Evolutionary conservation across 441 rosid species (phyloP).

Genomic region (Gossypium gossypioides): DNA sequence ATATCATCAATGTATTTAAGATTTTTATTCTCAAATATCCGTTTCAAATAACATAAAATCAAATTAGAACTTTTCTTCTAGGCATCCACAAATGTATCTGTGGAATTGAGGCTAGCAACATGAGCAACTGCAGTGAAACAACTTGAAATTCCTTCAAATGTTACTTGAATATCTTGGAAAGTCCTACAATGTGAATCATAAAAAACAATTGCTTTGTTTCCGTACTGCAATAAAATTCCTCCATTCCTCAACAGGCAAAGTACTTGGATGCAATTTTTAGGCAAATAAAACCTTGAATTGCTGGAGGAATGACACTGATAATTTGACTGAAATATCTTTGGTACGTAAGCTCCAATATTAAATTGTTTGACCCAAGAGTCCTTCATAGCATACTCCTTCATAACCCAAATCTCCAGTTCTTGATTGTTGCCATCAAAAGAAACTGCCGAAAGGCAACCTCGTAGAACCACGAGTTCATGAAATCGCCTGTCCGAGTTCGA

Average conservation of each 20-base stretch:
- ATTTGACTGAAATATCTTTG: constrained; percentile 46
- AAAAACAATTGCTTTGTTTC: constrained; percentile 41
- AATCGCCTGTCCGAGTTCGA: constrained; percentile 22
- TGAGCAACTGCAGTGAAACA: constrained; percentile 60
- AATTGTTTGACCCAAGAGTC: constrained; percentile 64
- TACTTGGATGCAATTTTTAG: constrained; percentile 36
- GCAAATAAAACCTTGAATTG: background rate
- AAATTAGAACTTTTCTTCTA: background rate
- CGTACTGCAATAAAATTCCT: constrained; percentile 56
- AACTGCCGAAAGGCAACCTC: constrained; percentile 53
- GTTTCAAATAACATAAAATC: background rate
- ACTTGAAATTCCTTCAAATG: constrained; percentile 45
- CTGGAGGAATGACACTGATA: constrained; percentile 31
- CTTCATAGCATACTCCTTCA: constrained; percentile 57
- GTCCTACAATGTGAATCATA: constrained; percentile 42
- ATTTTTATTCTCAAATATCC: background rate
- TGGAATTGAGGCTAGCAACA: constrained; percentile 56
- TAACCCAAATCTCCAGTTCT: constrained; percentile 69
- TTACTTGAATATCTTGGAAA: constrained; percentile 39
- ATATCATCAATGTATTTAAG: no score
- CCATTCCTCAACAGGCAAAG: constrained; percentile 46
- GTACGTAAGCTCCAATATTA: constrained; percentile 54
- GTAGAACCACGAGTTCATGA: constrained; percentile 44
- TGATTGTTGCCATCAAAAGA: constrained; percentile 39
- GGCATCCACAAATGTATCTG: constrained; percentile 20